Conservation (phyloP, 495 filamentous ascomycete genomes). For the Aspergillus cavernicola region DNA sequence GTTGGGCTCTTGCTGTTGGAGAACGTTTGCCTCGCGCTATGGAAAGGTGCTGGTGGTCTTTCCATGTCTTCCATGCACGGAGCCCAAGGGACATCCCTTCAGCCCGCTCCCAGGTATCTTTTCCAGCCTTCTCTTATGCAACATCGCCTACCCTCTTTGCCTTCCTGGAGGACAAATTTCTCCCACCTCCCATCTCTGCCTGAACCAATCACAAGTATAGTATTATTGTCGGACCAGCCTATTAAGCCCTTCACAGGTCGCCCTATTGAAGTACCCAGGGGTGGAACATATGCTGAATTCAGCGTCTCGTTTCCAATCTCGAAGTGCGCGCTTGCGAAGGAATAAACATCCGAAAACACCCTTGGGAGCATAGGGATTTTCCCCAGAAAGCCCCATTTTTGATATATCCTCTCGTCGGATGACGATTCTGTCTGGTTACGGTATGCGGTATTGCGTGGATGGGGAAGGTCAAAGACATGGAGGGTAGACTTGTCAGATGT, state of each 20-base stretch:
- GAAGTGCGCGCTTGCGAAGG: slow-evolving; percentile 68
- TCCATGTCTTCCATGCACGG: not conserved
- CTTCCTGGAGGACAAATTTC: slow-evolving; percentile 66
- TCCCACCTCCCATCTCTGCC: slow-evolving; percentile 82
- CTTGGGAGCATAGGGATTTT: slow-evolving; percentile 75
- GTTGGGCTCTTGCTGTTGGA: not conserved
- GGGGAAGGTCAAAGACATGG: slow-evolving; percentile 81
- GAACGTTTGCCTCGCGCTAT: not conserved
- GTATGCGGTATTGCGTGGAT: slow-evolving; percentile 29
- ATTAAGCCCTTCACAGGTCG: slow-evolving; percentile 70
- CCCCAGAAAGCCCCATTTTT: slow-evolving; percentile 78
- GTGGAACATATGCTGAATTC: slow-evolving; percentile 38
- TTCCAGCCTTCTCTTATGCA: slow-evolving; percentile 76
- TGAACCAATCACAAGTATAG: slow-evolving; percentile 72
- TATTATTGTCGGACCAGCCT: slow-evolving; percentile 69
- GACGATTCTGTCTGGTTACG: slow-evolving; percentile 34
- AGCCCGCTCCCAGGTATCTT: slow-evolving; percentile 60
- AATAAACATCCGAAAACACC: slow-evolving; percentile 82
- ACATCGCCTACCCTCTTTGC: slow-evolving; percentile 56
- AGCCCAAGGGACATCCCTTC: slow-evolving; percentile 16
- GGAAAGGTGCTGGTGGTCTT: not conserved
- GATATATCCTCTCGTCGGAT: slow-evolving; percentile 48
- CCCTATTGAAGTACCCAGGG: slow-evolving; percentile 45
- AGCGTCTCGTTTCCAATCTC: slow-evolving; percentile 69
- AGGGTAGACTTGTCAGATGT: slow-evolving; percentile 97